Evolutionary conservation across 768 basidiomycete genomes (phyloP).

Genomic region (Suillus americanus): DNA sequence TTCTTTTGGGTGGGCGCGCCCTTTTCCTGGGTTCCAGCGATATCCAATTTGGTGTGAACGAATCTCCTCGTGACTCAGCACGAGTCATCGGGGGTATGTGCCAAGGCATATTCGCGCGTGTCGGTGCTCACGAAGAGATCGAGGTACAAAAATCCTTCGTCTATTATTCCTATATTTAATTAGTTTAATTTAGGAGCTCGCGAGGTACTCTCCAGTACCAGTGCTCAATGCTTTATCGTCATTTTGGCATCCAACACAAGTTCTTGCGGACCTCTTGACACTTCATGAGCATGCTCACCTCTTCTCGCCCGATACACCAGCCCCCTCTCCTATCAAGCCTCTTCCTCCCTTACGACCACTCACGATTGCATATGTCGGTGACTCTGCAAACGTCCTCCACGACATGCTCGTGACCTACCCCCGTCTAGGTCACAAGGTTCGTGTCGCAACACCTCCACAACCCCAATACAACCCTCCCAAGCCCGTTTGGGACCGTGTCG

Average conservation of each 20-base stretch:
- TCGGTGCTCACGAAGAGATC: slow-evolving; percentile 89
- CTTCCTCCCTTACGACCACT: slow-evolving; percentile 68
- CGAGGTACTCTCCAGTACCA: slow-evolving; percentile 86
- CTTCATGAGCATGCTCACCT: slow-evolving; percentile 72
- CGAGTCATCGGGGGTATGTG: slow-evolving; percentile 93
- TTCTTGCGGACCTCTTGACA: slow-evolving; percentile 90
- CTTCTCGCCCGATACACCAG: slow-evolving; percentile 38
- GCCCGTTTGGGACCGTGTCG: slow-evolving; percentile 80
- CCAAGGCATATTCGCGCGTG: slow-evolving; percentile 95
- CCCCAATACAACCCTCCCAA: slow-evolving; percentile 62
- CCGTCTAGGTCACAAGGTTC: slow-evolving; percentile 82
- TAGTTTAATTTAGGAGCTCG: slow-evolving; percentile 67
- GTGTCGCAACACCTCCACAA: slow-evolving; percentile 76
- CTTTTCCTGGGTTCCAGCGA: slow-evolving; percentile 89
- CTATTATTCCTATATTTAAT: background rate
- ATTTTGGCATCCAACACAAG: slow-evolving; percentile 96
- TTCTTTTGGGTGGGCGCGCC: slow-evolving; percentile 81
- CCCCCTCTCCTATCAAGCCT: slow-evolving; percentile 20
- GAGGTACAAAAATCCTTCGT: slow-evolving; percentile 57
- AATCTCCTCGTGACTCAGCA: slow-evolving; percentile 79
- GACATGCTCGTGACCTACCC: slow-evolving; percentile 97
- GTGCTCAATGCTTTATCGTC: slow-evolving; percentile 95
- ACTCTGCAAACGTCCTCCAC: slow-evolving; percentile 92
- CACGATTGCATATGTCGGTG: slow-evolving; percentile 92
- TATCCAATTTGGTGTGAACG: slow-evolving; percentile 96